These are phyloP conservation scores for Incumbomyces lentus DNA, from an alignment of 2,329 filamentous ascomycete genomes.

Conservation along the genomic window DNA sequence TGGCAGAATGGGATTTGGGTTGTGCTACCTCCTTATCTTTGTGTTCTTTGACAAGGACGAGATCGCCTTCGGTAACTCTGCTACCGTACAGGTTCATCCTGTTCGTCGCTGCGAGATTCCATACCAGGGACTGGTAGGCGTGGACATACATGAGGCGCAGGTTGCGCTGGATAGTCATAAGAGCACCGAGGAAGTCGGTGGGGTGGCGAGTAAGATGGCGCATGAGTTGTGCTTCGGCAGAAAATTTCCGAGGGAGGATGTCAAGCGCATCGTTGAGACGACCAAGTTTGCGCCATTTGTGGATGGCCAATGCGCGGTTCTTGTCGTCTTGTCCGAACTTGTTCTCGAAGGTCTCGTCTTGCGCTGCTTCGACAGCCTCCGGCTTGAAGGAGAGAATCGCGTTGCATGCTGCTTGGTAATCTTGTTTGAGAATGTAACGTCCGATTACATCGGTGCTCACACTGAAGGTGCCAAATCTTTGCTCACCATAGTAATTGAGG, in stretches of 20 bases:
- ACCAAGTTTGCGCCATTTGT: conserved; percentile 57
- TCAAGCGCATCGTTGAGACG: conserved; percentile 52
- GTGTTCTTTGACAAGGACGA: conserved; percentile 59
- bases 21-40: conserved; percentile 32
- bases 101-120: conserved; percentile 76
- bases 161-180: conserved; percentile 69
- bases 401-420: conserved; percentile 71
- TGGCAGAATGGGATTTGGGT: too few relatives aligned
- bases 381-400: conserved; percentile 65
- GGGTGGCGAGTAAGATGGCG: conserved; percentile 53
- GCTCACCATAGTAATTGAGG: conserved; percentile 97
- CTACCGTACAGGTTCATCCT: conserved; percentile 68
- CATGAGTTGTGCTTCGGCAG: conserved; percentile 69
- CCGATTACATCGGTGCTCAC: conserved; percentile 80
- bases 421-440: conserved; percentile 67
- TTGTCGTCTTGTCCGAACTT: conserved; percentile 52
- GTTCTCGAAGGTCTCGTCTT: conserved; percentile 35
- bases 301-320: conserved; percentile 66
- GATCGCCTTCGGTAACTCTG: conserved; percentile 70
- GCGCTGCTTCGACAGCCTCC: conserved; percentile 47
- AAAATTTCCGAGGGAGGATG: conserved; percentile 67
- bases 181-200: conserved; percentile 68
- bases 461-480: conserved; percentile 83
- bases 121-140: conserved; percentile 88
- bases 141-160: conserved; percentile 92